Conservation (phyloP, 192 early-diverging fungal genomes). For the Piromyces sp. region DNA sequence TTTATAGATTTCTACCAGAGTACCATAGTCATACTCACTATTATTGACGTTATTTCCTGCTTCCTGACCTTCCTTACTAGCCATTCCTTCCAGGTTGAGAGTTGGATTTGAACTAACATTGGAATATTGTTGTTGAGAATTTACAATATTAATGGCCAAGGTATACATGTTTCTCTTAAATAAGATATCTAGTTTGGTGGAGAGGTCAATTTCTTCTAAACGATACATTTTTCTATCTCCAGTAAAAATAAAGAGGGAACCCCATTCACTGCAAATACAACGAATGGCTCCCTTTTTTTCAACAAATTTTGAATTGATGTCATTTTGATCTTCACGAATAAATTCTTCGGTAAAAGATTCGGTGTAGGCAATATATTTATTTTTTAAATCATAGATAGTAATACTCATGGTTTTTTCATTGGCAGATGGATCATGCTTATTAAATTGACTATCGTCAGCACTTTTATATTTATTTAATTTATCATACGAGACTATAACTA, state of each 20-base stretch:
- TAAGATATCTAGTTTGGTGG: slow-evolving; percentile 69
- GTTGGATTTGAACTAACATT: neutral
- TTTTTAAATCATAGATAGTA: slow-evolving; percentile 76
- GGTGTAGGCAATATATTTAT: slow-evolving; percentile 79
- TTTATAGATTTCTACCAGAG: slow-evolving; percentile 80
- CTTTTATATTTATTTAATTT: slow-evolving; percentile 3
- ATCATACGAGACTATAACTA: slow-evolving; percentile 45
- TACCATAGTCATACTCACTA: slow-evolving; percentile 62
- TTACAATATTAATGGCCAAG: slow-evolving; percentile 69
- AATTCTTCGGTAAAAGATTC: slow-evolving; percentile 56
- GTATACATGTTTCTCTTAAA: slow-evolving; percentile 81
- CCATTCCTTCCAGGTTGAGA: neutral
- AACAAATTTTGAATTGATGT: neutral
- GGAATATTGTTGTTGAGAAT: slow-evolving; percentile 4
- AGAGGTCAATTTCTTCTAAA: slow-evolving; percentile 73
- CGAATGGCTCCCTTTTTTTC: neutral
- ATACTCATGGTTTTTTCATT: slow-evolving; percentile 32
- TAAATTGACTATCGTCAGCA: slow-evolving; percentile 1
- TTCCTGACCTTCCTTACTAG: neutral
- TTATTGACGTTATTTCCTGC: slow-evolving; percentile 23
- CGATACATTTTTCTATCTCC: slow-evolving; percentile 56
- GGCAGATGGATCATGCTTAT: slow-evolving; percentile 1
- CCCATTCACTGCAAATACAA: slow-evolving; percentile 56
- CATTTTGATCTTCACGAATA: slow-evolving; percentile 12
- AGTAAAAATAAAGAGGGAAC: slow-evolving; percentile 71